Evolutionary conservation across 495 filamentous ascomycete genomes (phyloP).

Genomic region (Penicillium cosmopolitanum): DNA sequence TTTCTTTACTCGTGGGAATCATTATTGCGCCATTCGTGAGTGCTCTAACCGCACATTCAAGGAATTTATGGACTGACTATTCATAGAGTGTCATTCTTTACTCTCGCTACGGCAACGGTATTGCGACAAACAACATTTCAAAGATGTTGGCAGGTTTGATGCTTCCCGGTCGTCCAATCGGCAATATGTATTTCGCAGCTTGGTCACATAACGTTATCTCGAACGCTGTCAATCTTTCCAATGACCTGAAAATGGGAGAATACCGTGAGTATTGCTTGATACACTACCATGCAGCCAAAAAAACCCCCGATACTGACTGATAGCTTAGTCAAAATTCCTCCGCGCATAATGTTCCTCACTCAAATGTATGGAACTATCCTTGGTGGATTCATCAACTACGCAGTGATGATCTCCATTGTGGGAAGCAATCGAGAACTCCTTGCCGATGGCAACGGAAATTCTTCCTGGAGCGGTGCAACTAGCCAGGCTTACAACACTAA

Average conservation of each 20-base stretch:
- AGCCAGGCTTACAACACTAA: conserved; percentile 45
- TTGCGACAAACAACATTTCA: conserved; percentile 44
- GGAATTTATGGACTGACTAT: background rate
- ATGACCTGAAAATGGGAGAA: conserved; percentile 43
- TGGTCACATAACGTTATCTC: conserved; percentile 44
- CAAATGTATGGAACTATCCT: conserved; percentile 51
- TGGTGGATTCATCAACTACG: conserved; percentile 52
- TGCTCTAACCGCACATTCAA: background rate
- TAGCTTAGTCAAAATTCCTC: conserved; percentile 47
- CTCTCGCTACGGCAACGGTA: conserved; percentile 39
- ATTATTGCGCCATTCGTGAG: conserved; percentile 41
- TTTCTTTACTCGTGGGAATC: conserved; percentile 40
- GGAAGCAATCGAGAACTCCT: conserved; percentile 40
- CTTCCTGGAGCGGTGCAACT: conserved; percentile 52
- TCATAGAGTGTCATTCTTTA: conserved; percentile 37
- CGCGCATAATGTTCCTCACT: conserved; percentile 45
- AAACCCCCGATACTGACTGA: background rate
- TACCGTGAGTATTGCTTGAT: conserved; percentile 31
- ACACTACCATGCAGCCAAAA: background rate
- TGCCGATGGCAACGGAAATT: conserved; percentile 39
- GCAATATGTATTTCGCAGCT: conserved; percentile 48
- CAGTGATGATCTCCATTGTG: conserved; percentile 52
- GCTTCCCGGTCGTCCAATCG: conserved; percentile 47
- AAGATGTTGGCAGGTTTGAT: conserved; percentile 44
- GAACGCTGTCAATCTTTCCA: conserved; percentile 39